Conservation (phyloP, 2,329 filamentous ascomycete species). For the Hypoxylon sp. region DNA sequence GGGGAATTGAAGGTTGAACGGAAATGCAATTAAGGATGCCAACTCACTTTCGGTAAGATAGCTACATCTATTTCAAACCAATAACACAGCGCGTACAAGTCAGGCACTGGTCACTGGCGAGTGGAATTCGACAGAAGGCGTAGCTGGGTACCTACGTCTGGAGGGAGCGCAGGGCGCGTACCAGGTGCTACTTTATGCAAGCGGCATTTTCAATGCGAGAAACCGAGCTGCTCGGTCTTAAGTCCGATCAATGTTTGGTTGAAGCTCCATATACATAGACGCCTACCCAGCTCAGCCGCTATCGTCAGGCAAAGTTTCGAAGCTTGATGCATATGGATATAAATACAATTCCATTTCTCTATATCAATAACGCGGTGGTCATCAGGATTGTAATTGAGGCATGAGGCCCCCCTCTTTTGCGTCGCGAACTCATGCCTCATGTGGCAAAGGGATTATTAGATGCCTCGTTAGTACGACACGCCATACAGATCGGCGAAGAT, state of each 20-base stretch:
- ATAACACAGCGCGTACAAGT: conserved; percentile 8
- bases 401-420: conserved; percentile 14
- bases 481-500: conserved; percentile 37
- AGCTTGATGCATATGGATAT: neutral
- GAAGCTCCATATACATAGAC: neutral
- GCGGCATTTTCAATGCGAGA: conserved; percentile 19
- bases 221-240: neutral
- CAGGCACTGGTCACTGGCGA: conserved; percentile 11
- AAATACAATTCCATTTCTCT: neutral
- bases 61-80: conserved; percentile 19
- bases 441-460: conserved; percentile 28
- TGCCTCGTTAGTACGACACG: conserved; percentile 36
- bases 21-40: conserved; percentile 7
- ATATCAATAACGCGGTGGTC: conserved; percentile 4
- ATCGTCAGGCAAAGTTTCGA: conserved; percentile 2
- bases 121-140: conserved; percentile 16
- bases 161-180: conserved; percentile 20
- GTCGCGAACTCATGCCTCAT: conserved; percentile 40
- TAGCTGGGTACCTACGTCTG: conserved; percentile 12
- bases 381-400: conserved; percentile 8
- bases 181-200: conserved; percentile 7
- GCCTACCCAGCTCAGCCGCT: neutral
- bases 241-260: neutral
- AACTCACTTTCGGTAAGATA: conserved; percentile 21
- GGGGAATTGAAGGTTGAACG: neutral